Evolutionary conservation across 176 grass and related monocot species (phyloP), one percentile per base, ranked within the genome.

Genomic region (Alopecurus myosuroides): DNA sequence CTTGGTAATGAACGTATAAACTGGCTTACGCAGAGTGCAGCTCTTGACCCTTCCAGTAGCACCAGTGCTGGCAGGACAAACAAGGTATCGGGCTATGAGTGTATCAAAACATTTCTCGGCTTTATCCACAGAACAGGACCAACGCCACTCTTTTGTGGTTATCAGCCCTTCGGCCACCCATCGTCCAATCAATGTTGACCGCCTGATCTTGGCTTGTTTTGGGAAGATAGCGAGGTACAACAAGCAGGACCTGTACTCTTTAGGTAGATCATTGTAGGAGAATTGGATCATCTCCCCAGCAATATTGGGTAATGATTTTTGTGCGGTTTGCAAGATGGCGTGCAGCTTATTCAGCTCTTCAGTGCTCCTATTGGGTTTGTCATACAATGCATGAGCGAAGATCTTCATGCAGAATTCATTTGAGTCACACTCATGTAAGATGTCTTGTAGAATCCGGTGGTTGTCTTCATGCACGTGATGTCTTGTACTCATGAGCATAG

Each of bases 401-500:
- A 67, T 5, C 29, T 36, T 82, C 68, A 82, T 82, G 44, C 20
- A 25, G 2, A 82, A 57, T 11, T 53, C 66, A 36, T 70, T 0
- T 3, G 22, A 1, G 9, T 48, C 3, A 7, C 80, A 82, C 11
- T 1, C 0, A 1, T 14, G 0, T 15, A 82, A 9, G 39, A 82
- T 72, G 6, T n/a, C 2, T 5, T 0, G 62, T 6, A 12, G 17
- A 26, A 72, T 34, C 22, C 1, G 3, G 9, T 0, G 1, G 34
- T 0, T 35, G 0, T 23, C 2, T 5, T n/a, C n/a, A n/a, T n/a
- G n/a, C n/a, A n/a, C n/a, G n/a, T n/a, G 14, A 0, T 3, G 7
- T n/a, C 75, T 9, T 57, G 29, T 76, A 8, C 13, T 0, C 4
- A 0, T 0, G 4, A 33, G 0, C 4, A n/a, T 29, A 0, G 5